These are phyloP conservation scores for Lichenothelia convexa DNA, from an alignment of 495 filamentous ascomycete species.

Conservation along the genomic window DNA sequence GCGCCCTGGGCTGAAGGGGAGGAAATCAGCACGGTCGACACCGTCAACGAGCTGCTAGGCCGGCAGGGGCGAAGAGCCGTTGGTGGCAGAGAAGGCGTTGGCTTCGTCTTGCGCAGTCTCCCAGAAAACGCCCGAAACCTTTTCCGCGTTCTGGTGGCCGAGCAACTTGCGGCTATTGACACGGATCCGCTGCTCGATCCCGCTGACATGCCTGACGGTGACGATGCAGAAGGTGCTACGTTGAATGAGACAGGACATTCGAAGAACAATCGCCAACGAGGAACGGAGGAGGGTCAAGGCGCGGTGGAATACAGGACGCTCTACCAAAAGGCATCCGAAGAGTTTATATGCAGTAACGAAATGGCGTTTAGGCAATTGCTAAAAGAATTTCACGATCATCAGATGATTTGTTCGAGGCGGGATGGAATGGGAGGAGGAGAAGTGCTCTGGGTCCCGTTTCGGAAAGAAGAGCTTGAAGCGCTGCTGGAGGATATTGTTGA, in stretches of 20 bases:
- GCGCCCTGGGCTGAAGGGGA: constrained; percentile 39
- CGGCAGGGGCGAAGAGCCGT: constrained; percentile 63
- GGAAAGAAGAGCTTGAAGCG: constrained; percentile 73
- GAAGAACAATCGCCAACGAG: constrained; percentile 4
- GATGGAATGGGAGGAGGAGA: constrained; percentile 75
- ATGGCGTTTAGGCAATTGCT: constrained; percentile 84
- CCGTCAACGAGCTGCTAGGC: constrained; percentile 70
- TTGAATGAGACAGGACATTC: constrained; percentile 4
- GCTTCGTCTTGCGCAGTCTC: constrained; percentile 72
- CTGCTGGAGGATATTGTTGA: constrained; percentile 53
- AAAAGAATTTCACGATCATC: constrained; percentile 96
- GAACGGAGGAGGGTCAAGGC: constrained; percentile 2
- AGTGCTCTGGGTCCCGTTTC: constrained; percentile 65
- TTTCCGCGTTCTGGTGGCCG: constrained; percentile 65
- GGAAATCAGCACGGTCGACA: constrained; percentile 70
- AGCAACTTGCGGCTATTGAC: constrained; percentile 57
- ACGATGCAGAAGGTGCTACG: constrained; percentile 26
- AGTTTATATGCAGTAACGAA: constrained; percentile 92
- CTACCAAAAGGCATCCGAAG: constrained; percentile 88
- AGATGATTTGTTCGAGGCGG: constrained; percentile 79
- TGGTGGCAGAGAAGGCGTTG: constrained; percentile 81
- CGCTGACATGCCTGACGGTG: constrained; percentile 24
- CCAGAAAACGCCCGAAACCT: constrained; percentile 81
- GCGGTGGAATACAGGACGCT: constrained; percentile 68
- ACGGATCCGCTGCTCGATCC: constrained; percentile 10